These are phyloP conservation scores for Pseudogymnoascus sp. DNA, from an alignment of 2,329 filamentous ascomycete species.

Conservation along the genomic window DNA sequence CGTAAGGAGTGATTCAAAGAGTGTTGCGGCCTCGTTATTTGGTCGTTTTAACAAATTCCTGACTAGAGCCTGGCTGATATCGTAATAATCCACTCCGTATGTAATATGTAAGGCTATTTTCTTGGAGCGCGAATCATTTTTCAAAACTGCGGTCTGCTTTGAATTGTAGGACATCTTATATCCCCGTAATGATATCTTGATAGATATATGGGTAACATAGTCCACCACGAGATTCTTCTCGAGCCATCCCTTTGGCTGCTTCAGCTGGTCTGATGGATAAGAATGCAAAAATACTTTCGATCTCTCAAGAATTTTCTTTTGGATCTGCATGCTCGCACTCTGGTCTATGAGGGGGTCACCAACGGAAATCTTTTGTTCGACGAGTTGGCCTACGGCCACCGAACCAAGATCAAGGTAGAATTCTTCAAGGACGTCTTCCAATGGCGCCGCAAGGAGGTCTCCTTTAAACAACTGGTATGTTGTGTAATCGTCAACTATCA, in stretches of 20 bases:
- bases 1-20: constrained; percentile 84
- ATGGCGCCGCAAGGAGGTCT: constrained; percentile 75
- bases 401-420: constrained; percentile 82
- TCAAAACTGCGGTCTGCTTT: constrained; percentile 68
- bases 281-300: constrained; percentile 85
- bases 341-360: constrained; percentile 57
- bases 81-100: constrained; percentile 72
- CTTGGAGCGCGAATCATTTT: constrained; percentile 41
- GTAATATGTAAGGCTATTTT: constrained; percentile 71
- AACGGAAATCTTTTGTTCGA: constrained; percentile 71
- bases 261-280: constrained; percentile 63
- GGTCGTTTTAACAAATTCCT: constrained; percentile 73
- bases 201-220: constrained; percentile 69
- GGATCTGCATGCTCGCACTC: constrained; percentile 59
- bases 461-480: constrained; percentile 86
- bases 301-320: constrained; percentile 79
- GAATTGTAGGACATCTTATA: constrained; percentile 64
- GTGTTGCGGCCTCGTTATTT: constrained; percentile 81
- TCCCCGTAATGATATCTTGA: constrained; percentile 69
- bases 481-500: constrained; percentile 81
- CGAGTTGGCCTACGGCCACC: constrained; percentile 65
- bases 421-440: constrained; percentile 78
- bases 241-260: constrained; percentile 84
- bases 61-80: constrained; percentile 83
- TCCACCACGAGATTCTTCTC: constrained; percentile 76